Conservation (phyloP, 345 rosid species). For the Leavenworthia alabamica region DNA sequence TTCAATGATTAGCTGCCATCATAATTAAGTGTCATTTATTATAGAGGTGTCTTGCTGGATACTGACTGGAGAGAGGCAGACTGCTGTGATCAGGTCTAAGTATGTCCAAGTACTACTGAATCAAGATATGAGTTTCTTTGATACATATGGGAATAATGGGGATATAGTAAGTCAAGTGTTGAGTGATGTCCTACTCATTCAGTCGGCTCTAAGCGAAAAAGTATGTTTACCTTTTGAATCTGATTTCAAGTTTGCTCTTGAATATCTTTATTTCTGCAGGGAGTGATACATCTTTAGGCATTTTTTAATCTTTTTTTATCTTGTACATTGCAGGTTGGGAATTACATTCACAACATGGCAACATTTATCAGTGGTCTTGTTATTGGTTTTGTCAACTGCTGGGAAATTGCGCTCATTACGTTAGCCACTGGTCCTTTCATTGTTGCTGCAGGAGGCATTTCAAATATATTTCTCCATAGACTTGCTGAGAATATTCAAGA, state of each 20-base stretch:
- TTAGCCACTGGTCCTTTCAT: conserved; percentile 97
- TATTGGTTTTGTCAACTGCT: conserved; percentile 87
- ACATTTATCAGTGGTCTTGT: conserved; percentile 91
- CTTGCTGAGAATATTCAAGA: conserved; percentile 99
- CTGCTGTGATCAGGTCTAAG: conserved; percentile 92
- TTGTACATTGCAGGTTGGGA: conserved; percentile 69
- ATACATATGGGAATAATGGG: conserved; percentile 97
- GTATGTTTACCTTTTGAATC: conserved; percentile 38
- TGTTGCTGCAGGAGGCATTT: conserved; percentile 99
- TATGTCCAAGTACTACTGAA: conserved; percentile 92
- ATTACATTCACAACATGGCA: conserved; percentile 99
- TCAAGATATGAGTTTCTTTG: conserved; percentile 99
- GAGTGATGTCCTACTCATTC: conserved; percentile 96
- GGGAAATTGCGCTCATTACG: conserved; percentile 94
- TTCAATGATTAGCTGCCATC: conserved; percentile 11
- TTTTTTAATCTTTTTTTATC: conserved; percentile 12
- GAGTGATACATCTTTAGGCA: conserved; percentile 1
- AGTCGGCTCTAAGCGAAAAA: conserved; percentile 98
- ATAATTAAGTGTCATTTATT: conserved; percentile 35
- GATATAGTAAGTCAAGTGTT: conserved; percentile 99
- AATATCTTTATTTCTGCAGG: conserved; percentile 6
- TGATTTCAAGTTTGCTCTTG: conserved; percentile 11
- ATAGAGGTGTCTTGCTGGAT: conserved; percentile 99
- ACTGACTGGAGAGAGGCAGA: conserved; percentile 96
- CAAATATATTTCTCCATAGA: conserved; percentile 95